Percentiles rank a stretch among this genome's conserved stretches.
These are phyloP conservation scores for Beauveria sp. DNA, from an alignment of 2,329 filamentous ascomycete genomes.

Conservation along the genomic window DNA sequence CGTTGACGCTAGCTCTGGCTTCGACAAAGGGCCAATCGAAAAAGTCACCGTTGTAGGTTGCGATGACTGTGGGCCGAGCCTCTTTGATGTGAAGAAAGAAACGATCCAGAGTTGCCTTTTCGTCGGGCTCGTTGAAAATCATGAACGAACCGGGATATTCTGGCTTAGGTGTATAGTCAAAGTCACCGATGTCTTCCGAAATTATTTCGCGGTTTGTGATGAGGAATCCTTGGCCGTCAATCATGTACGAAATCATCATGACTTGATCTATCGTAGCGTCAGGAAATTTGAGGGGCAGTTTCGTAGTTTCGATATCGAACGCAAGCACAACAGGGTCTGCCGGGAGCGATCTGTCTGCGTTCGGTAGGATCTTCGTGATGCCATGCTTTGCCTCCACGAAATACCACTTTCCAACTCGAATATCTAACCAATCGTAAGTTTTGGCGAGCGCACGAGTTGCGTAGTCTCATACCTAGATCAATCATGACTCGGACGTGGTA, in stretches of 20 bases:
- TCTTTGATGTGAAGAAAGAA: slow-evolving; percentile 97
- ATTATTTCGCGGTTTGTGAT: slow-evolving; percentile 98
- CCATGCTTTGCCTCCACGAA: slow-evolving; percentile 92
- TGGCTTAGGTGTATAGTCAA: slow-evolving; percentile 95
- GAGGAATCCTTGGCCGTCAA: slow-evolving; percentile 93
- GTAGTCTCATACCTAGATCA: slow-evolving; percentile 58
- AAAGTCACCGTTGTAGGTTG: slow-evolving; percentile 99
- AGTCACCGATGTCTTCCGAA: slow-evolving; percentile 93
- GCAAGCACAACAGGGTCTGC: slow-evolving; percentile 97
- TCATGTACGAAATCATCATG: slow-evolving; percentile 99
- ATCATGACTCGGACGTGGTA: slow-evolving; percentile 99
- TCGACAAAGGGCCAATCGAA: slow-evolving; percentile 99
- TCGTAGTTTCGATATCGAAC: slow-evolving; percentile 98
- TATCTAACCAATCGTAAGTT: slow-evolving; percentile 49
- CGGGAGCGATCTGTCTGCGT: slow-evolving; percentile 80
- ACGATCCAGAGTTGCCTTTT: slow-evolving; percentile 77
- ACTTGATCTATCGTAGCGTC: slow-evolving; percentile 92
- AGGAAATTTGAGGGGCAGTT: slow-evolving; percentile 91
- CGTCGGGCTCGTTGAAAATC: slow-evolving; percentile 96
- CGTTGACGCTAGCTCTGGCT: slow-evolving; percentile 81
- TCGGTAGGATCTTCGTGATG: slow-evolving; percentile 69
- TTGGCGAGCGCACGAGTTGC: background rate
- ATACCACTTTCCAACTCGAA: slow-evolving; percentile 96
- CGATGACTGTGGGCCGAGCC: slow-evolving; percentile 88
- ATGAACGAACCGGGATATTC: slow-evolving; percentile 94